A percentile compares a stretch with the other conserved stretches of the same genome.
Conservation (phyloP, 768 basidiomycete species). For the Leccinum imitatum region DNA sequence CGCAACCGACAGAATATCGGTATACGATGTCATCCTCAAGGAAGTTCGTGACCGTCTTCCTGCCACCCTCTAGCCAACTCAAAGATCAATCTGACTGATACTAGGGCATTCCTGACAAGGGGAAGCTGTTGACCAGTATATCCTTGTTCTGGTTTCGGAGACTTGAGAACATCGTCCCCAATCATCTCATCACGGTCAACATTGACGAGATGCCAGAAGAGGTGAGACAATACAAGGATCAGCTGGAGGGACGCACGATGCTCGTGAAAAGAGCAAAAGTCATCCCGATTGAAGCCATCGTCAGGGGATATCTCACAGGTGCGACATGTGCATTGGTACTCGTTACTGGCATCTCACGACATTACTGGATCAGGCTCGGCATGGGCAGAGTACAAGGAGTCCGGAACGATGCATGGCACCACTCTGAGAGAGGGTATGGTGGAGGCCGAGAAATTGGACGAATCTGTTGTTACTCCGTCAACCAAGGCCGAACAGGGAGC, state of each 20-base stretch:
- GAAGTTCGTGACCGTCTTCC: conserved; percentile 60
- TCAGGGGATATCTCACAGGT: conserved; percentile 97
- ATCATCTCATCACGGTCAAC: conserved; percentile 82
- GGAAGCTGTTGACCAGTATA: conserved; percentile 82
- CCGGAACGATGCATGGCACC: conserved; percentile 87
- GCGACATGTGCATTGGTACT: conserved; percentile 16
- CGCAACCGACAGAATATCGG: conserved; percentile 93
- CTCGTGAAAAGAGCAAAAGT: conserved; percentile 88
- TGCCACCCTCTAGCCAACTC: neutral
- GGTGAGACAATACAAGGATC: conserved; percentile 68
- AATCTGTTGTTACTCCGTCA: conserved; percentile 92
- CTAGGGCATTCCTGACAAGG: conserved; percentile 94
- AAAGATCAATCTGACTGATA: neutral
- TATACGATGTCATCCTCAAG: conserved; percentile 92
- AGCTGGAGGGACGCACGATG: conserved; percentile 85
- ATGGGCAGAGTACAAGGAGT: conserved; percentile 90
- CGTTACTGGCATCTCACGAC: conserved; percentile 9
- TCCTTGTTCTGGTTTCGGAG: conserved; percentile 96
- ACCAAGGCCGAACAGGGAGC: conserved; percentile 94
- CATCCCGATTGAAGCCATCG: conserved; percentile 91
- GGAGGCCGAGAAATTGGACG: conserved; percentile 82
- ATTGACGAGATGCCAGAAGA: conserved; percentile 82
- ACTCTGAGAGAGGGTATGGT: conserved; percentile 66
- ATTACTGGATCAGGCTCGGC: conserved; percentile 71
- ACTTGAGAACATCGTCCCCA: conserved; percentile 75